Base-by-base conservation (phyloP, 352 stramenopile species). In the Peronospora farinosa region DNA sequence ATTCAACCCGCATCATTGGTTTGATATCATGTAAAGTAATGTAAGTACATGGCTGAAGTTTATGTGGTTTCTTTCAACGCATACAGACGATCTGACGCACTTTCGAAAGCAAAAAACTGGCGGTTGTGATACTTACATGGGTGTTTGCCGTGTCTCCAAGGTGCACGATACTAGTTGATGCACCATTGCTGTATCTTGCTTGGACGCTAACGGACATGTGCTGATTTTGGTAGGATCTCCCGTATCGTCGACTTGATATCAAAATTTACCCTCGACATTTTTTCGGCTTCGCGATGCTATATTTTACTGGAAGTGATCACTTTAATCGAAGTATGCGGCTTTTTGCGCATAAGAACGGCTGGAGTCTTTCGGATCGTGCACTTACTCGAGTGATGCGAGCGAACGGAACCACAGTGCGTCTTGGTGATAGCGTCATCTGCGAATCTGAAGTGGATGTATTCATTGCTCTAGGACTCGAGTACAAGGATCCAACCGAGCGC, bases 241-340 rank as follows among this genome's bases (percentile, higher is more conserved):
- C 63, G 1, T 67, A 80, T 58, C 83, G 85, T 3, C 78, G 85
- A 1, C 40, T 95, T 8, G 82, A 95, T 31, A 84, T 95, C 59
- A 95, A 93, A 54, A 71, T 95, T 32, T 95, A 94, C 46, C 82
- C 83, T 31, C 77, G 80, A 1, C 64, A 73, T 1, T 84, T 69
- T 27, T 93, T 89, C 44, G 74, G 81, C 3, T 92, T 91, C 53
- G 86, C 85, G 17, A 63, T 94, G 21, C 54, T 96, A 27, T 96
- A 96, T 53, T 96, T 96, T 57, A 96, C 88, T 0, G 86, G 86
- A 19, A 95, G 81, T 51, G 85, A 95, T 51, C 84, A 95, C 37
- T 96, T 96, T 49, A 96, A 96, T 57, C 68, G 69, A 30, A 92
- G 78, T 25, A 91, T 95, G 75, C 62, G 84, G 11, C 63, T 86